Base-by-base conservation (phyloP, 306 rosid species). In the Lathyrus tuberosus region DNA sequence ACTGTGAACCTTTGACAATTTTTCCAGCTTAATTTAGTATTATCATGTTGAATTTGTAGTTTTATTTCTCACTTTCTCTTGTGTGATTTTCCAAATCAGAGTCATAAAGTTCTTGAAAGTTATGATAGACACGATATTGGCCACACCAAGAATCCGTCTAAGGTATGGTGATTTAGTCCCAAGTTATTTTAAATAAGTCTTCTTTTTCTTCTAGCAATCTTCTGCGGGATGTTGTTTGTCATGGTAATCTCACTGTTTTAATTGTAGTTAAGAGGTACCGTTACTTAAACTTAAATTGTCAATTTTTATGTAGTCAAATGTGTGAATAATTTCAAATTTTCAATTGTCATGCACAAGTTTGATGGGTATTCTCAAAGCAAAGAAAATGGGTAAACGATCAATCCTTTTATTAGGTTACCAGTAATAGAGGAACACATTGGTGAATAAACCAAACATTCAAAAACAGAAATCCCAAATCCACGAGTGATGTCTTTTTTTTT, bases 151-250 rank as follows among this genome's bases (percentile, higher is more conserved):
- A 80, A 79, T 40, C 52, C 15, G 6, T 51, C 92, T 18, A 71
- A 82, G 97, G 92, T 88, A 78, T 31, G 78, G 56, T 76, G 64
- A 59, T 48, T 63, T 48, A 47, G 38, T 13, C 33, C 42, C 28
- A 12, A 18, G 64, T 61, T 47, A 62, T 47, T 54, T 61, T 16
- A 61, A 61, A 16, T 18, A 47, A 35, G 54, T 13, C 37, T 16
- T 22, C 43, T 17, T 74, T 54, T 74, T 54, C 37, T 14, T 30
- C 40, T 24, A 40, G 33, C 65, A 67, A 15, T 48, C 57, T 65
- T 78, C 57, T 76, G 67, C 28, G 3, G 46, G 40, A 26, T 56
- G 31, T 54, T 11, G 65, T 42, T 58, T 69, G 73, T 49, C 64
- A 69, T n/a, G 15, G 71, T 15, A 60, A 56, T 9, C 62, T 66